Evolutionary conservation across 768 basidiomycete species (phyloP).

Genomic region (Boletus rubescentipes): DNA sequence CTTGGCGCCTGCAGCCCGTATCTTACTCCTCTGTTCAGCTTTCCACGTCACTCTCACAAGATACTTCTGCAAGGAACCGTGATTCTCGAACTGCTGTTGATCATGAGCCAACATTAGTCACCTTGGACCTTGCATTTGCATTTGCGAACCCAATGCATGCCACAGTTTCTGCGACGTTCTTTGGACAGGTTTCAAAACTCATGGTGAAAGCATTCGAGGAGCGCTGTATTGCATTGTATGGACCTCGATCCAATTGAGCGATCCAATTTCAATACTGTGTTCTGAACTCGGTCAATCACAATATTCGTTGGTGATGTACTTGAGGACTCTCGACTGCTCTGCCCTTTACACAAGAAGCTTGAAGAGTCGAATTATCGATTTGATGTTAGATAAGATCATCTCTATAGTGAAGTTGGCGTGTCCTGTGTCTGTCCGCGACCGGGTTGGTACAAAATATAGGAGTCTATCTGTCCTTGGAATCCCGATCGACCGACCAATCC

Average conservation of each 20-base stretch:
- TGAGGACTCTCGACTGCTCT: neutral
- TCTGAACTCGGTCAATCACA: neutral
- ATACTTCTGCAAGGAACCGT: neutral
- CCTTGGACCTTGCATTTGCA: conserved; percentile 79
- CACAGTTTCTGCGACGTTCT: conserved; percentile 77
- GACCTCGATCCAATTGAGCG: conserved; percentile 35
- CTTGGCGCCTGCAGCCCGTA: conserved; percentile 72
- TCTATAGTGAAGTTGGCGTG: neutral
- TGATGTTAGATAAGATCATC: neutral
- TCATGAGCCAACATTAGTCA: conserved; percentile 69
- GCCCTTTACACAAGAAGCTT: neutral
- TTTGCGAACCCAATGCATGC: conserved; percentile 89
- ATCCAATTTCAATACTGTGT: neutral
- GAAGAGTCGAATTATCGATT: neutral
- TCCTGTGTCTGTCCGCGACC: neutral
- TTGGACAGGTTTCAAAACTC: conserved; percentile 80
- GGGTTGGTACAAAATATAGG: no score
- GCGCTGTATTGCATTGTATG: conserved; percentile 74
- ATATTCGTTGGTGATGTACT: neutral
- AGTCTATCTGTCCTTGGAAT: no score
- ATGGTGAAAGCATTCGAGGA: conserved; percentile 95
- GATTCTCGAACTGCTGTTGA: conserved; percentile 10
- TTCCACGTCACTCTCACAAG: conserved; percentile 17
- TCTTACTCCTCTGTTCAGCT: conserved; percentile 43
- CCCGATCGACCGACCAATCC: no score